Base-by-base conservation (phyloP, 1,284 basidiomycete genomes). In the Cryptococcus wingfieldii region DNA sequence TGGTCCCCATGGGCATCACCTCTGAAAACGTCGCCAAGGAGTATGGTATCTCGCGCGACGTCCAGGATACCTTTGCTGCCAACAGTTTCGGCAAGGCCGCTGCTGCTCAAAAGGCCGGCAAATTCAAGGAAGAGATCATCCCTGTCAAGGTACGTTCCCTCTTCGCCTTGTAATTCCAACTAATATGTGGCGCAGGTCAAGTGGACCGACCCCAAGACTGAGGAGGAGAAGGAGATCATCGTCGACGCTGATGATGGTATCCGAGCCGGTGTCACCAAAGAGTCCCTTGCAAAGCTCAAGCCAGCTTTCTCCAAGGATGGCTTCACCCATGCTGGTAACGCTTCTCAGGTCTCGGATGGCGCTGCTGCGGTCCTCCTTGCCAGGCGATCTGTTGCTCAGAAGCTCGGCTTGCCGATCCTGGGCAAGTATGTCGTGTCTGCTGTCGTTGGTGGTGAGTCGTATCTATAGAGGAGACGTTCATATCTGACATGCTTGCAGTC, bases 331-430 rank as follows among this genome's bases (percentile, higher is more conserved):
- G 96, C 95, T 47, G 82, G 82, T 47, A 97, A 94, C 76, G 90
- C 93, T 2, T 93, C 89, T 25, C 94, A 97, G 75, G 86, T 98
- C 47, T 93, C 91, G n/a, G 96, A 99, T 70, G 95, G 95, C 60
- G 95, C 95, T 23, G 92, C 94, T 48, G 94, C 94, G 0, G 93
- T 98, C 49, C 79, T 98, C 54, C 86, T 98, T 55, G 83, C 90
- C 38, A 84, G 91, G 59, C 85, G 95, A 55, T 89, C 87, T 28
- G 83, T 87, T 38, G 95, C 95, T 18, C 87, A 89, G 78, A 88
- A 87, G 70, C 86, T 95, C 60, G 88, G 90, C 44, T 82, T 98
- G 39, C 91, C 92, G 47, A 88, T 98, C 70, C 61, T 95, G 56
- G 96, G 90, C 79, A 98, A 98, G 80, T 98, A 86, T 74, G 86